phyloP scores from a whole-genome alignment of 352 stramenopile genomes.

The Phytophthora niederhauseri region DNA sequence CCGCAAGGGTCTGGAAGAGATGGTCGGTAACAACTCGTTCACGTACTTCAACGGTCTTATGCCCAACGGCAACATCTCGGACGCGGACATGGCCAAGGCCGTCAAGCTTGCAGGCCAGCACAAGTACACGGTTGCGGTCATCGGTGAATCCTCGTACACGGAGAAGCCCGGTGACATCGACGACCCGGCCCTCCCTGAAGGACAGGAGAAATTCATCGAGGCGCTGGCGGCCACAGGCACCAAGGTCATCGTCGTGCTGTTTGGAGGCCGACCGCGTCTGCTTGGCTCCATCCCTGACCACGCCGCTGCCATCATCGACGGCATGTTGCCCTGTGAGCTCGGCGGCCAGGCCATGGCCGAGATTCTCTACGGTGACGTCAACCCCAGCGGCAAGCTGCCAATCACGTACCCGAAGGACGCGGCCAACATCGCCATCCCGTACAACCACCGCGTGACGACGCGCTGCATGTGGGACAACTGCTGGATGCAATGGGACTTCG shows the following conservation, averaged over 20 bases:
- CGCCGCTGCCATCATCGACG: constrained; percentile 75
- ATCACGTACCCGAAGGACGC: neutral
- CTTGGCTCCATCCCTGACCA: constrained; percentile 55
- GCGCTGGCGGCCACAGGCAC: constrained; percentile 57
- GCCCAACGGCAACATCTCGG: constrained; percentile 48
- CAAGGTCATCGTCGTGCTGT: constrained; percentile 77
- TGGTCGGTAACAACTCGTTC: constrained; percentile 33
- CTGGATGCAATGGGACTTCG: neutral
- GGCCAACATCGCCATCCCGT: neutral
- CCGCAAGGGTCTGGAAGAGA: constrained; percentile 32
- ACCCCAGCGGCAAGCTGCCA: neutral
- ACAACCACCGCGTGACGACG: neutral
- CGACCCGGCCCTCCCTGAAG: constrained; percentile 56
- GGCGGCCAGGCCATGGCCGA: constrained; percentile 84
- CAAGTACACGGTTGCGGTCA: constrained; percentile 67
- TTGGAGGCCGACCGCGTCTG: constrained; percentile 76
- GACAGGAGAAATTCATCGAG: constrained; percentile 73
- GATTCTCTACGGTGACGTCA: constrained; percentile 43
- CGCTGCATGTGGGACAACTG: neutral
- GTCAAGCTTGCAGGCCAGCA: constrained; percentile 48
- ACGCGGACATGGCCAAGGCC: constrained; percentile 43
- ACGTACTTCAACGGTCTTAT: constrained; percentile 59
- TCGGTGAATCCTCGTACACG: constrained; percentile 76
- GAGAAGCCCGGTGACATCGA: constrained; percentile 87
- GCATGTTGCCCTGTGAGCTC: constrained; percentile 69